These are phyloP conservation scores for Rhynchosporium graminicola DNA, from an alignment of 2,329 filamentous ascomycete species.

Conservation along the genomic window DNA sequence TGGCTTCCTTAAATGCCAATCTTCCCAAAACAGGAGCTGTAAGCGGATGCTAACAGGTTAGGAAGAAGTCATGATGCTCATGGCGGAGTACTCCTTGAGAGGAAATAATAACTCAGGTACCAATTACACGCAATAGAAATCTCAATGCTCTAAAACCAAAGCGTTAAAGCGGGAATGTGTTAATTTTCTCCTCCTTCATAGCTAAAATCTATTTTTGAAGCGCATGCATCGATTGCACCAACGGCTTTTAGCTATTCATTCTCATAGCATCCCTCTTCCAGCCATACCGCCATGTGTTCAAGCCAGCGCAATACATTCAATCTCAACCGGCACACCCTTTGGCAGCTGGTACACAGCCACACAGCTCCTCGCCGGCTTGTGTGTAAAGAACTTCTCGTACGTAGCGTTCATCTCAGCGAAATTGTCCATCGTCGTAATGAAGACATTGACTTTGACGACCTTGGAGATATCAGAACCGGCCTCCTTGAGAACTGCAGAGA, in stretches of 20 bases:
- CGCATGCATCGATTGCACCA: background rate
- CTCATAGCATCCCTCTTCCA: slow-evolving; percentile 3
- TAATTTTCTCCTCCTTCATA: background rate
- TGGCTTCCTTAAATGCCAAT: too few species aligned
- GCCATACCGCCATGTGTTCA: slow-evolving; percentile 38
- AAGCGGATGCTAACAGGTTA: too few species aligned
- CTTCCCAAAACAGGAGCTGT: too few species aligned
- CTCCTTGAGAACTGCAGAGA: slow-evolving; percentile 80
- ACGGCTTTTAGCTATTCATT: background rate
- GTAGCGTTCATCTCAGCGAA: slow-evolving; percentile 60
- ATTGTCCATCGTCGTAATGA: slow-evolving; percentile 67
- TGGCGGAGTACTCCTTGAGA: too few species aligned
- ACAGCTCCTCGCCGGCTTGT: slow-evolving; percentile 88
- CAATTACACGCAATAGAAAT: background rate
- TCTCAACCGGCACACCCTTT: slow-evolving; percentile 86
- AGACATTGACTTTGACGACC: slow-evolving; percentile 92
- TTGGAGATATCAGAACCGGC: slow-evolving; percentile 77
- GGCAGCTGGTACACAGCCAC: slow-evolving; percentile 89
- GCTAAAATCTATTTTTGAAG: slow-evolving; percentile 4
- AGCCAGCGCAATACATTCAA: slow-evolving; percentile 81
- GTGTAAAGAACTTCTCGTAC: slow-evolving; percentile 64
- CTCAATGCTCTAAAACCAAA: background rate
- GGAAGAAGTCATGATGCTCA: too few species aligned
- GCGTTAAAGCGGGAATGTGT: background rate
- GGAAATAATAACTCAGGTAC: too few species aligned